Conservation (phyloP, 75 land plant genomes). For the Sequoia sempervirens region DNA sequence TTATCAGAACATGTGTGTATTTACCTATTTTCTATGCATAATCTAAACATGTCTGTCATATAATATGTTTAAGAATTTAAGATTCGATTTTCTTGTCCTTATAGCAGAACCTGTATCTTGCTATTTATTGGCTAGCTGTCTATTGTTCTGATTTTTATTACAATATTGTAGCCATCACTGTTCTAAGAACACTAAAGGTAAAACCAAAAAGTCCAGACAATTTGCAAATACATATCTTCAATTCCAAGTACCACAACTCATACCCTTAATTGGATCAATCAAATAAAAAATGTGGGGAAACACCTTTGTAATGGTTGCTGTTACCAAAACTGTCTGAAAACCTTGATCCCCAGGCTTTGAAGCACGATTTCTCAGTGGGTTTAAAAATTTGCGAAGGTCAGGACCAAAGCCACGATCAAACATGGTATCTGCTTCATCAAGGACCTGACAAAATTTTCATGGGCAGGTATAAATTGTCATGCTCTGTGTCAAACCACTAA, state of each 20-base stretch:
- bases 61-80: background rate
- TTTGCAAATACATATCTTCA: background rate
- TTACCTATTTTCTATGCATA: background rate
- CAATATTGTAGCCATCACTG: background rate
- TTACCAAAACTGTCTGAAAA: conserved; percentile 88
- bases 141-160: background rate
- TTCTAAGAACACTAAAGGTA: background rate
- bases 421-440: conserved; percentile 86
- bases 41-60: background rate
- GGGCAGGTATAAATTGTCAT: conserved; percentile 1
- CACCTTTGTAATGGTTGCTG: conserved; percentile 97
- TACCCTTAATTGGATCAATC: background rate
- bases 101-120: background rate
- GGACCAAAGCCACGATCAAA: conserved; percentile 91
- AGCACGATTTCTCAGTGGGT: conserved; percentile 84
- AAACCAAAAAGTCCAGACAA: background rate
- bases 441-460: conserved; percentile 40
- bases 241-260: background rate
- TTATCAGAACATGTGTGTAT: background rate
- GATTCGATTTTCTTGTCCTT: background rate
- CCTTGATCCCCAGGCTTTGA: conserved; percentile 58
- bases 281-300: background rate
- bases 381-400: conserved; percentile 89
- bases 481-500: background rate
- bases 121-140: background rate